Evolutionary conservation across 352 stramenopile species (phyloP).

Genomic region (Phytophthora boehmeriae): DNA sequence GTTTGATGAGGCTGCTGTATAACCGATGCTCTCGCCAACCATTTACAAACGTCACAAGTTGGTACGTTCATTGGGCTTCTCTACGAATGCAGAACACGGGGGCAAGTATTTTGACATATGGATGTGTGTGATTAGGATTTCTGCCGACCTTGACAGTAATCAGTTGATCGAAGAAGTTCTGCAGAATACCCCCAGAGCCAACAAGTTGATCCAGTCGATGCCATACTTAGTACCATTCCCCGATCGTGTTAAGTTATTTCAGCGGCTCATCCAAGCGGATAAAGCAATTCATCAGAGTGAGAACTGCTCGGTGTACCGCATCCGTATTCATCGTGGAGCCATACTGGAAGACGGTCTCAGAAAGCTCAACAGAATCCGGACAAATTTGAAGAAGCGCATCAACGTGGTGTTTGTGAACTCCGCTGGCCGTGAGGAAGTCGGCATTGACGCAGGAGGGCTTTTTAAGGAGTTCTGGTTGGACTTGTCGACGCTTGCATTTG

Average conservation of each 20-base stretch:
- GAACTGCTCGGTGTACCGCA: conserved; percentile 48
- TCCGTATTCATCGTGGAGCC: conserved; percentile 66
- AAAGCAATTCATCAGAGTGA: conserved; percentile 59
- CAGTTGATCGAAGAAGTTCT: conserved; percentile 66
- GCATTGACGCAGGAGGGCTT: conserved; percentile 96
- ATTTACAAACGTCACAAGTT: conserved; percentile 79
- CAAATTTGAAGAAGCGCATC: conserved; percentile 86
- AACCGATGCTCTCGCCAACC: conserved; percentile 69
- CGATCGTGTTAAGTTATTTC: conserved; percentile 76
- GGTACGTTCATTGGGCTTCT: conserved; percentile 39
- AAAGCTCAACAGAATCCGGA: conserved; percentile 86
- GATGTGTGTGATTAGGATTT: conserved; percentile 40
- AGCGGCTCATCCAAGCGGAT: conserved; percentile 58
- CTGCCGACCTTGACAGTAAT: conserved; percentile 58
- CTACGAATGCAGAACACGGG: too few species aligned
- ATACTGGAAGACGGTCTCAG: conserved; percentile 90
- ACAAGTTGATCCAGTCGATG: conserved; percentile 74
- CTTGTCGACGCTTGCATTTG: conserved; percentile 91
- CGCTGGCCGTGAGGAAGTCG: conserved; percentile 91
- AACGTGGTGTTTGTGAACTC: conserved; percentile 89
- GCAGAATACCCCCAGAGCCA: conserved; percentile 51
- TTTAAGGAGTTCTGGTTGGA: conserved; percentile 98
- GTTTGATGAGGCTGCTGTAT: conserved; percentile 68
- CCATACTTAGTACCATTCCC: conserved; percentile 75
- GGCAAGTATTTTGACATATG: neutral